Evolutionary conservation across 441 rosid species (phyloP).

Genomic region (Aquilaria agallochum): DNA sequence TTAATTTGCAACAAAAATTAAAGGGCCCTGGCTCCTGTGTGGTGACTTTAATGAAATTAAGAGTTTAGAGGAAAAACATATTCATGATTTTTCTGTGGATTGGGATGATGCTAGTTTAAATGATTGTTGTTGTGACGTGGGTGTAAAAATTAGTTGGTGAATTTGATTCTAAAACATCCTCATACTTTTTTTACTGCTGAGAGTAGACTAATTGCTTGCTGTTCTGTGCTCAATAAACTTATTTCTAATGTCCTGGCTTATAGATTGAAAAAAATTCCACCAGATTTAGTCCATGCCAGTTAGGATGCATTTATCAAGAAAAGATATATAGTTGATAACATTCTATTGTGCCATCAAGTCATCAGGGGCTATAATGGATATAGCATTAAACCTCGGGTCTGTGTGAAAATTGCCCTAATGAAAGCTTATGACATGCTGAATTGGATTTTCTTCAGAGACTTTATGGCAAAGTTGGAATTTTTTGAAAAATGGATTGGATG

Average conservation of each 20-base stretch:
- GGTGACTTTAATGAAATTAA: too few species aligned
- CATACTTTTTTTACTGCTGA: not conserved
- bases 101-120: too few species aligned
- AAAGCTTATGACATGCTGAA: not conserved
- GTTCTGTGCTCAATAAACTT: not conserved
- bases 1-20: too few species aligned
- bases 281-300: not conserved
- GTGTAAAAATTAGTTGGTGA: too few species aligned
- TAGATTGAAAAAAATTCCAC: not conserved
- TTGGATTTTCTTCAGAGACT: not conserved
- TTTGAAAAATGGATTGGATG: not conserved
- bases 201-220: not conserved
- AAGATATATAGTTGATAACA: not conserved
- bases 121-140: too few species aligned
- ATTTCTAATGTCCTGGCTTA: not conserved
- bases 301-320: not conserved
- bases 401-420: not conserved
- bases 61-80: too few species aligned
- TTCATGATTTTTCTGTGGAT: too few species aligned
- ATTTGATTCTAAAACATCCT: not conserved
- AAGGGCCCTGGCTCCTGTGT: too few species aligned
- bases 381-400: not conserved
- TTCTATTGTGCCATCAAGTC: not conserved
- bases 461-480: not conserved
- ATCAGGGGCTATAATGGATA: not conserved